Percentiles rank a stretch among this genome's conserved stretches.
phyloP scores from a whole-genome alignment of 257 asterid species.

The Solanum dulcamara region DNA sequence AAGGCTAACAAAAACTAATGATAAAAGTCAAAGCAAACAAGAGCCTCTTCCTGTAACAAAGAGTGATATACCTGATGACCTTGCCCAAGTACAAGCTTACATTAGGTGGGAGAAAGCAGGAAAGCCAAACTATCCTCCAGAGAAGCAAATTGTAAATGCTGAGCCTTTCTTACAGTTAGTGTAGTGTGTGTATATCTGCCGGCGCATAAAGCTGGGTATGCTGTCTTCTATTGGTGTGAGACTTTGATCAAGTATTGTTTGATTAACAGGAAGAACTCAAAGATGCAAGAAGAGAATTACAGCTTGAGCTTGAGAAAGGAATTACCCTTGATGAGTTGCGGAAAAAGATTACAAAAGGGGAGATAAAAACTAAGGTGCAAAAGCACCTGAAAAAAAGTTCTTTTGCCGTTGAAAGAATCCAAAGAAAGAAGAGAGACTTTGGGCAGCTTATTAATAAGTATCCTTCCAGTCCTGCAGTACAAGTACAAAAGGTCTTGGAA shows the following conservation, averaged over 20 bases:
- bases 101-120: conserved; percentile 91
- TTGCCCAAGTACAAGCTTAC: conserved; percentile 67
- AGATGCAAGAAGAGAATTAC: conserved; percentile 85
- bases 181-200: background rate
- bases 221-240: background rate
- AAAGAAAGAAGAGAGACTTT: conserved; percentile 76
- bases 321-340: conserved; percentile 49
- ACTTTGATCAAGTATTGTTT: conserved; percentile 5
- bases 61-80: conserved; percentile 58
- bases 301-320: conserved; percentile 63
- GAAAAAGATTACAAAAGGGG: conserved; percentile 55
- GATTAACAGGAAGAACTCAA: conserved; percentile 67
- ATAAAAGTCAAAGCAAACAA: conserved; percentile 29
- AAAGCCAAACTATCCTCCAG: conserved; percentile 70
- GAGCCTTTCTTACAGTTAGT: conserved; percentile 1
- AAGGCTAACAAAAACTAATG: conserved; percentile 42
- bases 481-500: conserved; percentile 25
- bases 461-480: conserved; percentile 17
- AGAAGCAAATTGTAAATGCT: conserved; percentile 60
- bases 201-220: background rate
- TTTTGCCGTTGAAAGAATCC: conserved; percentile 43
- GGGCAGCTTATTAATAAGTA: conserved; percentile 49
- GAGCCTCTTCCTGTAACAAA: conserved; percentile 28
- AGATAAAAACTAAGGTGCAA: conserved; percentile 49
- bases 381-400: conserved; percentile 27